Conservation (phyloP, 129 eudicot genomes). For the Chrysanthemum seticuspe region DNA sequence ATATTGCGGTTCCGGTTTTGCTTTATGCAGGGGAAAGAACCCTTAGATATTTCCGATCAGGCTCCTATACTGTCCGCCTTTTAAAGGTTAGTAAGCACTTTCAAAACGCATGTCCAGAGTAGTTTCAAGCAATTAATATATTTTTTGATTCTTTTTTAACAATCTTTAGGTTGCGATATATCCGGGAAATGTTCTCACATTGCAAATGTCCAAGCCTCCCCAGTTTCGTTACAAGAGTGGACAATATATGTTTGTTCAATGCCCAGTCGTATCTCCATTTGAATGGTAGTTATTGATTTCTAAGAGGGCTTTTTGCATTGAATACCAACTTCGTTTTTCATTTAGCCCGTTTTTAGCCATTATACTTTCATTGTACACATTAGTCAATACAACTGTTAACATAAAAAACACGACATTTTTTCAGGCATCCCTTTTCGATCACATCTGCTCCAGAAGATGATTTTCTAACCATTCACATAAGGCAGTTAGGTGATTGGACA, state of each 20-base stretch:
- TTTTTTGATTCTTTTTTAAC: background rate
- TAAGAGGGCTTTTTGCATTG: background rate
- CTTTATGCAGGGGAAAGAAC: constrained; percentile 94
- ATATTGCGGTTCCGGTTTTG: constrained; percentile 84
- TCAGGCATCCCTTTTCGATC: constrained; percentile 97
- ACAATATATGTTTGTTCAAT: constrained; percentile 96
- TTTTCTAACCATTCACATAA: constrained; percentile 80
- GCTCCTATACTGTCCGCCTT: constrained; percentile 71
- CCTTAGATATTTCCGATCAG: constrained; percentile 82
- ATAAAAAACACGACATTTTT: background rate
- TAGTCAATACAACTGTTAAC: background rate
- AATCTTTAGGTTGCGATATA: constrained; percentile 79
- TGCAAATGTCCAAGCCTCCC: constrained; percentile 96
- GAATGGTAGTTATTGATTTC: constrained; percentile 57
- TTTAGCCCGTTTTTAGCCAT: no score
- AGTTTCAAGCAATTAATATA: background rate
- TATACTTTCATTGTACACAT: no score
- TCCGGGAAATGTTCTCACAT: constrained; percentile 87
- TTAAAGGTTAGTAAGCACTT: constrained; percentile 50
- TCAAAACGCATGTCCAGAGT: background rate
- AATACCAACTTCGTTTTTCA: no score
- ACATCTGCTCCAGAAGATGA: constrained; percentile 98
- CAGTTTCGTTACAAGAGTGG: constrained; percentile 94
- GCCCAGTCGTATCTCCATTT: constrained; percentile 91
- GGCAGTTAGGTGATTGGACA: constrained; percentile 98